Evolutionary conservation across 2,329 filamentous ascomycete species (phyloP).

Genomic region (Colletotrichum acutatum): DNA sequence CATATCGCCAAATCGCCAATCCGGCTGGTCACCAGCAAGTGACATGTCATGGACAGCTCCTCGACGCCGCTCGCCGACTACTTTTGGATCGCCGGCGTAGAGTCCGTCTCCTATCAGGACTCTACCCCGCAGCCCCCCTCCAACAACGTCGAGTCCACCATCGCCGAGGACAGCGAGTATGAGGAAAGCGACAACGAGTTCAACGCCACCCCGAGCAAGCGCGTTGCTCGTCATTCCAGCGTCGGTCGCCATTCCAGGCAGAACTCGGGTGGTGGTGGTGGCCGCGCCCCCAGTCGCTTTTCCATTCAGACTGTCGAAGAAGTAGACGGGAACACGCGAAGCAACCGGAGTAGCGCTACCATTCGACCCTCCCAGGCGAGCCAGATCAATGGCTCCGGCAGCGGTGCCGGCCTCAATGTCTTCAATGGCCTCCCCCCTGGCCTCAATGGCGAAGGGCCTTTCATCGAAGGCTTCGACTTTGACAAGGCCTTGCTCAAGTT

Average conservation of each 20-base stretch:
- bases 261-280: slow-evolving; percentile 58
- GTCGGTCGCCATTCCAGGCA: slow-evolving; percentile 69
- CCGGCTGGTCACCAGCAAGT: slow-evolving; percentile 40
- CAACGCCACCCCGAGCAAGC: slow-evolving; percentile 44
- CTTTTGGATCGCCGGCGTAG: slow-evolving; percentile 80
- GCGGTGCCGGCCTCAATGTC: slow-evolving; percentile 37
- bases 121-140: slow-evolving; percentile 49
- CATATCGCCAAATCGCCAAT: slow-evolving; percentile 29
- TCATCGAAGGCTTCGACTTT: slow-evolving; percentile 78
- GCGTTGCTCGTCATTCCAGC: slow-evolving; percentile 61
- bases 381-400: slow-evolving; percentile 31
- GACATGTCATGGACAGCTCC: slow-evolving; percentile 68
- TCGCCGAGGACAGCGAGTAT: slow-evolving; percentile 71
- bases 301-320: slow-evolving; percentile 69
- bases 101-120: slow-evolving; percentile 74
- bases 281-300: slow-evolving; percentile 66
- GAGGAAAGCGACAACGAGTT: slow-evolving; percentile 52
- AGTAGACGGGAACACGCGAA: slow-evolving; percentile 66
- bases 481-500: slow-evolving; percentile 95
- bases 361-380: slow-evolving; percentile 59
- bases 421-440: slow-evolving; percentile 45
- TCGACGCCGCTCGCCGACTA: slow-evolving; percentile 77
- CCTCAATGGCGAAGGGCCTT: slow-evolving; percentile 26
- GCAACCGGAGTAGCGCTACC: slow-evolving; percentile 74
- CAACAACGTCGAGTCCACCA: slow-evolving; percentile 65